Evolutionary conservation across 2,329 filamentous ascomycete genomes (phyloP).

Genomic region (Aspergillus tanneri): DNA sequence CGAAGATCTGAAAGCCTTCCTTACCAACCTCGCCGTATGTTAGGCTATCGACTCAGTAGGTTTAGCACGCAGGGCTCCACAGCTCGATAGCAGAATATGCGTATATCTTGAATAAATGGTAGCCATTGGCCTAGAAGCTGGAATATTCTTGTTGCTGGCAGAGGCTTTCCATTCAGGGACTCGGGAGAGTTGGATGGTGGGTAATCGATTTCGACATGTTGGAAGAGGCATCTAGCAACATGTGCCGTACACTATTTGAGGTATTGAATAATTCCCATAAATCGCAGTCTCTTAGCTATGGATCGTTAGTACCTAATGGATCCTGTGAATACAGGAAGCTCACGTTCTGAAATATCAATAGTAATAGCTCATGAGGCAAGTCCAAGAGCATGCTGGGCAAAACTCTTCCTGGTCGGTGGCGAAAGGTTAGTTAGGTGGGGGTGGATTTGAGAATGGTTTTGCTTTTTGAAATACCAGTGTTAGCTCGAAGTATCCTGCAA

Average conservation of each 20-base stretch:
- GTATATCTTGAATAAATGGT: constrained; percentile 2
- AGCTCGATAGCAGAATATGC: constrained; percentile 1
- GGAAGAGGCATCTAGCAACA: constrained; percentile 2
- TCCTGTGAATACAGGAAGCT: background rate
- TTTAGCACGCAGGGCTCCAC: constrained; percentile 7
- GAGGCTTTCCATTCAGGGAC: background rate
- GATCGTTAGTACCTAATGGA: background rate
- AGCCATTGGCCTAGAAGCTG: constrained; percentile 2
- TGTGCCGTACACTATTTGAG: background rate
- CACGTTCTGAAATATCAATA: constrained; percentile 1
- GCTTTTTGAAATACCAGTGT: too few species aligned
- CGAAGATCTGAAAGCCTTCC: background rate
- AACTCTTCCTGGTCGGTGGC: too few species aligned
- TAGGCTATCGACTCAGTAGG: constrained; percentile 3
- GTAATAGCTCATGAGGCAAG: background rate
- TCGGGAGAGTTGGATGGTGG: constrained; percentile 1
- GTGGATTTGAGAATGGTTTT: too few species aligned
- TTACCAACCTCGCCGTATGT: constrained; percentile 1
- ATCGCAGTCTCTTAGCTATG: background rate
- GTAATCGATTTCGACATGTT: constrained; percentile 2
- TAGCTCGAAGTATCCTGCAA: too few species aligned
- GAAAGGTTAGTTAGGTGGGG: too few species aligned
- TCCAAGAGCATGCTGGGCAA: background rate
- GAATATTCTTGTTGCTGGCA: constrained; percentile 3
- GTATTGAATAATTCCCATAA: constrained; percentile 1